phyloP scores from a whole-genome alignment of 1,284 basidiomycete species.

The Marasmius fiardii region DNA sequence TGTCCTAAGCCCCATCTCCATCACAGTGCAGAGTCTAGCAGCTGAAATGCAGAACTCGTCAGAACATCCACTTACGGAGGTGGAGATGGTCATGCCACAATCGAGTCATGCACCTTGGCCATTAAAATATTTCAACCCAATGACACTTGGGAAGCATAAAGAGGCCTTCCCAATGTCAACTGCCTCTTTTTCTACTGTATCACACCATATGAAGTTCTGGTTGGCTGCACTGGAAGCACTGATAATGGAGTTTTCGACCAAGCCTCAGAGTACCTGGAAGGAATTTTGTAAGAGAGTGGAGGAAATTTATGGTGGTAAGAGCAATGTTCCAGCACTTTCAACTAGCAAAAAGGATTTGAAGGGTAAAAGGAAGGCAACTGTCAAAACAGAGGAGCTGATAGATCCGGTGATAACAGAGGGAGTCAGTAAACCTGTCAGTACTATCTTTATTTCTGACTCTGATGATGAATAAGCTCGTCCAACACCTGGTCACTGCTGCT shows the following conservation, averaged over 20 bases:
- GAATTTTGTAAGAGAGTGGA: not conserved
- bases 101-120: constrained; percentile 4
- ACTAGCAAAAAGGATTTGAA: not conserved
- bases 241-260: not conserved
- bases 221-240: not conserved
- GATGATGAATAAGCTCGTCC: not conserved
- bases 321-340: not conserved
- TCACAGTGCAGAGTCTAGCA: not conserved
- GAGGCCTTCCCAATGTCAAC: not conserved
- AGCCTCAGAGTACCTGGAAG: not conserved
- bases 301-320: not conserved
- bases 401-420: not conserved
- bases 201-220: not conserved
- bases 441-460: not conserved
- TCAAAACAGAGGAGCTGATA: too few species aligned
- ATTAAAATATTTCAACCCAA: not conserved
- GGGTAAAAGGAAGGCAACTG: too few species aligned
- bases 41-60: not conserved
- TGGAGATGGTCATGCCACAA: not conserved
- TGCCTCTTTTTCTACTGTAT: not conserved
- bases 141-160: not conserved
- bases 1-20: not conserved
- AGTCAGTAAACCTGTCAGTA: not conserved
- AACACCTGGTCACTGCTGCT: too few species aligned
- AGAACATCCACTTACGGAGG: not conserved